Conservation (phyloP, 1,139 yeast species). For the Hansenula lynferdii region DNA sequence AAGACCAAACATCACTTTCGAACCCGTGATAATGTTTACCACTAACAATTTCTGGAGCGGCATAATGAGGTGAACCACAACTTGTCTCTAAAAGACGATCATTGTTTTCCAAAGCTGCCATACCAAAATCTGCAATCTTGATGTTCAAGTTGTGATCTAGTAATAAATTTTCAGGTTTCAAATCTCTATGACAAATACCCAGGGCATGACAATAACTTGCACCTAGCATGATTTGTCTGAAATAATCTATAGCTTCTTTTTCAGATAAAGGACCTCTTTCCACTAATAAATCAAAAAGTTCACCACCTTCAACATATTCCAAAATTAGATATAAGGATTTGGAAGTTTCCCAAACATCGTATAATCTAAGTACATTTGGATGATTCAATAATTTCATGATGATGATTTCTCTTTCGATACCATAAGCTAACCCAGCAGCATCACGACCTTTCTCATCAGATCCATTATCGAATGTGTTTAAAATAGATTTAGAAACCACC, state of each 20-base stretch:
- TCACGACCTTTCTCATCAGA: constrained; percentile 36
- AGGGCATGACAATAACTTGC: constrained; percentile 81
- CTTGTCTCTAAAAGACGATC: constrained; percentile 70
- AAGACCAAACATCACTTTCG: constrained; percentile 83
- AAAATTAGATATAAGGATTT: constrained; percentile 68
- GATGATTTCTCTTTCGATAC: constrained; percentile 78
- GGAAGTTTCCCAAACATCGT: constrained; percentile 83
- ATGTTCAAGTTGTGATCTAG: constrained; percentile 63
- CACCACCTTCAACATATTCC: constrained; percentile 84
- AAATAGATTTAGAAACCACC: constrained; percentile 64
- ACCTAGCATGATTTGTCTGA: constrained; percentile 70
- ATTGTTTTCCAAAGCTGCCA: constrained; percentile 79
- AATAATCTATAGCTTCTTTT: constrained; percentile 66
- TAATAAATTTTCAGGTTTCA: constrained; percentile 73
- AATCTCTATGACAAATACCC: constrained; percentile 77
- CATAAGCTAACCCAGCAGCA: constrained; percentile 61
- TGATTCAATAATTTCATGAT: constrained; percentile 77
- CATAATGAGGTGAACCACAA: constrained; percentile 86
- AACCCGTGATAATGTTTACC: constrained; percentile 78
- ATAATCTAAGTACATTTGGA: constrained; percentile 68
- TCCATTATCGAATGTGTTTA: constrained; percentile 27
- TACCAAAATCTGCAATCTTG: constrained; percentile 81
- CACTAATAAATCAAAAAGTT: constrained; percentile 67
- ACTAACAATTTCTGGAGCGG: constrained; percentile 81
- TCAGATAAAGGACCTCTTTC: constrained; percentile 81